These are phyloP conservation scores for Capronia americana DNA, from an alignment of 2,329 filamentous ascomycete genomes.

Conservation along the genomic window DNA sequence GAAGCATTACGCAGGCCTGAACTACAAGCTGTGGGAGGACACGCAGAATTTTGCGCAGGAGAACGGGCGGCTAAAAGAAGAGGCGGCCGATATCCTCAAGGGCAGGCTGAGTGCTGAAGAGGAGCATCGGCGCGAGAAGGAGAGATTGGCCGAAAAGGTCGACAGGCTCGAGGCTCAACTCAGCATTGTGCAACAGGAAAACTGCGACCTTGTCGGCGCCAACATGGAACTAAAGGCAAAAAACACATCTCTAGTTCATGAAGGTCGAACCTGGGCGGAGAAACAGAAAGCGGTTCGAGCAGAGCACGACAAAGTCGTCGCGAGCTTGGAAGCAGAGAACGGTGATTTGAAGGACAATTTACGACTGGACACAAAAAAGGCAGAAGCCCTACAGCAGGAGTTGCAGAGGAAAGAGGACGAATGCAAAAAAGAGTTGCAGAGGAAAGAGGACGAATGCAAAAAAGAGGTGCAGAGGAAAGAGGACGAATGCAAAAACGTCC, in stretches of 20 bases:
- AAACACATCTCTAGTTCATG: background rate
- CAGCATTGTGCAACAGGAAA: background rate
- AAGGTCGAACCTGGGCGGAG: background rate
- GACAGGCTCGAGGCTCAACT: background rate
- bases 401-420: background rate
- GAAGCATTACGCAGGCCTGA: background rate
- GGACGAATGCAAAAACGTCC: background rate
- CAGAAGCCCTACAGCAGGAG: background rate
- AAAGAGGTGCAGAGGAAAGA: background rate
- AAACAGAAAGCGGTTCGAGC: background rate
- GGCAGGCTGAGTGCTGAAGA: background rate
- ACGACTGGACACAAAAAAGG: background rate
- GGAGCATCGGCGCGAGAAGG: background rate
- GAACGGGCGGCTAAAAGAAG: background rate
- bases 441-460: background rate
- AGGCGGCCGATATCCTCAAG: background rate
- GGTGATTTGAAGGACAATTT: background rate
- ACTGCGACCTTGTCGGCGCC: background rate
- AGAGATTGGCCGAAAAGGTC: background rate
- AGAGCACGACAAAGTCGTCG: background rate
- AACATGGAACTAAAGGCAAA: background rate
- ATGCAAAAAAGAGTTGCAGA: background rate
- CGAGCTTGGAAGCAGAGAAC: background rate
- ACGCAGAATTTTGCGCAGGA: background rate
- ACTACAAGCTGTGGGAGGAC: background rate